A percentile compares a stretch with the other conserved stretches of the same genome.
Evolutionary conservation across 768 basidiomycete genomes (phyloP).

Genomic region (Tremella mesenterica): DNA sequence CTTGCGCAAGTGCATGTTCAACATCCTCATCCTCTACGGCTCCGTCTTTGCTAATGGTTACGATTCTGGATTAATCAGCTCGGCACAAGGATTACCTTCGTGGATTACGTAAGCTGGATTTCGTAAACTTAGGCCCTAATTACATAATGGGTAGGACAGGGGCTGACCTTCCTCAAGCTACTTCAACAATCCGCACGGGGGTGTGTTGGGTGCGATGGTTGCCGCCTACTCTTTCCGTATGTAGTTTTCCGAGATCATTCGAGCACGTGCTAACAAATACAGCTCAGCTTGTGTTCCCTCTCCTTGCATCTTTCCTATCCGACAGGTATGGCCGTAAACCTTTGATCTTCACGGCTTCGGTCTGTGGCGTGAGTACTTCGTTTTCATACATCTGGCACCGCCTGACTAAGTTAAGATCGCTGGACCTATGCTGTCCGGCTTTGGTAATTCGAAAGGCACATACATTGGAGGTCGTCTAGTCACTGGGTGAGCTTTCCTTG

Average conservation of each 20-base stretch:
- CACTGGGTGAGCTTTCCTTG: conserved; percentile 47
- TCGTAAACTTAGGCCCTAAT: too few species aligned
- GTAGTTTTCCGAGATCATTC: background rate
- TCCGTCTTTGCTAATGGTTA: conserved; percentile 8
- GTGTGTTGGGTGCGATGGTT: conserved; percentile 20
- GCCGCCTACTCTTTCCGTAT: conserved; percentile 19
- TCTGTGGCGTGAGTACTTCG: background rate
- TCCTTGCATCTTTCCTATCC: background rate
- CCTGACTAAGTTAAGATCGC: conserved; percentile 2
- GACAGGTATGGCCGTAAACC: background rate
- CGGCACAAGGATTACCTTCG: background rate
- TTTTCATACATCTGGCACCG: background rate
- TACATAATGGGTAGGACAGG: conserved; percentile 12
- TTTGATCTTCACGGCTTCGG: background rate
- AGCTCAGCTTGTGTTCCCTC: background rate
- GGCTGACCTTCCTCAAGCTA: conserved; percentile 8
- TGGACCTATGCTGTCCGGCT: conserved; percentile 11
- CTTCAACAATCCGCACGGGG: conserved; percentile 24
- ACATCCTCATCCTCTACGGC: conserved; percentile 8
- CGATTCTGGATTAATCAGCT: background rate
- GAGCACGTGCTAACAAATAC: background rate
- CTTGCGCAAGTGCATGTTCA: conserved; percentile 4
- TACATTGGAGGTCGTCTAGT: conserved; percentile 27
- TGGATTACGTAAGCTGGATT: background rate
- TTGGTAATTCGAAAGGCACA: conserved; percentile 13